Percentiles rank a stretch among this genome's conserved stretches.
These are phyloP conservation scores for Fusarium haematococcum DNA, from an alignment of 2,329 filamentous ascomycete genomes.

Conservation along the genomic window DNA sequence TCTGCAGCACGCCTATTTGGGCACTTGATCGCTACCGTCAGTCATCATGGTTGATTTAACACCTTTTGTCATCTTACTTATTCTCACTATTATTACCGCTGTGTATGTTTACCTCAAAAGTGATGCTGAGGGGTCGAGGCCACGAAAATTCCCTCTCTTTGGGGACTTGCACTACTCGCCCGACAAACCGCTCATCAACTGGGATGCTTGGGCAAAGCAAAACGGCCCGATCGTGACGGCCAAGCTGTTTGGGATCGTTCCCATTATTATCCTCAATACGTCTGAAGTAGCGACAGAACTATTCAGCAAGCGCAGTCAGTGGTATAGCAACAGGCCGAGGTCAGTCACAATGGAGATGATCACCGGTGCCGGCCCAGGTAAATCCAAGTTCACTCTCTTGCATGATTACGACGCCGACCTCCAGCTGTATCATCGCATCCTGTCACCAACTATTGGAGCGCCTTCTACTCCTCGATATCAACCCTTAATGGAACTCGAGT, in stretches of 20 bases:
- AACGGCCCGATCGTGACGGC: conserved; percentile 28
- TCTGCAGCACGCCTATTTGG: not conserved
- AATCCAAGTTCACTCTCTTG: conserved; percentile 34
- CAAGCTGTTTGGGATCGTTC: conserved; percentile 37
- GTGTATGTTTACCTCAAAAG: not conserved
- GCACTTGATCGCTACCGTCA: not conserved
- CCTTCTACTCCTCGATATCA: not conserved
- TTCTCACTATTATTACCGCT: not conserved
- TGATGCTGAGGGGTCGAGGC: not conserved
- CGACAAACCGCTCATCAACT: conserved; percentile 30
- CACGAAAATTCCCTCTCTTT: not conserved
- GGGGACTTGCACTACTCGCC: conserved; percentile 20
- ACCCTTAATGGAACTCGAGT: not conserved
- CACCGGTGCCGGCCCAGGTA: conserved; percentile 31
- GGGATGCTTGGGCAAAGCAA: conserved; percentile 30
- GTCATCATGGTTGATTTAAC: not conserved
- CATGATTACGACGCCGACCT: conserved; percentile 42
- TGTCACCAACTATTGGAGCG: conserved; percentile 46
- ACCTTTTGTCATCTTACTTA: not conserved
- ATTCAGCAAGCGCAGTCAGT: conserved; percentile 33
- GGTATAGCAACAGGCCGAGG: conserved; percentile 34
- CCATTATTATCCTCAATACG: conserved; percentile 34
- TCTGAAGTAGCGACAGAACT: conserved; percentile 33
- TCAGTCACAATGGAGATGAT: conserved; percentile 43
- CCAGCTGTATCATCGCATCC: conserved; percentile 53